Percentiles rank a stretch among this genome's conserved stretches.
Conservation (phyloP, 108 stramenopile species). For the Skeletonema marinoi region DNA sequence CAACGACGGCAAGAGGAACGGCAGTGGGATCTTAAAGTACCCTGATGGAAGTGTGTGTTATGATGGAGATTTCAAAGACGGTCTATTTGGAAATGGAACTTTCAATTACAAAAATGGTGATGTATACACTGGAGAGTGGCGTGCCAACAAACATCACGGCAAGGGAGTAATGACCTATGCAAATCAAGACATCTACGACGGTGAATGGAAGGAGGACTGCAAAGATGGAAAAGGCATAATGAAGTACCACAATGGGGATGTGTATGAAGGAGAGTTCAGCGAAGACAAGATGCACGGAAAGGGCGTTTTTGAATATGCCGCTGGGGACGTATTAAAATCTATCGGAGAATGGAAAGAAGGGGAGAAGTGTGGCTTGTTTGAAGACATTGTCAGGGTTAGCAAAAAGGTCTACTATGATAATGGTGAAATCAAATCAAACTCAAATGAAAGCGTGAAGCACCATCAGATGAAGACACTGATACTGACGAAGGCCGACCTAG, state of each 20-base stretch:
- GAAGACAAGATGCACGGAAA: slow-evolving; percentile 31
- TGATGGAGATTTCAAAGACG: slow-evolving; percentile 49
- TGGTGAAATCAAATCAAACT: background rate
- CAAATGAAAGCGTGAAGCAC: background rate
- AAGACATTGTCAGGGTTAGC: background rate
- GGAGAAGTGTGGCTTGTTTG: slow-evolving; percentile 33
- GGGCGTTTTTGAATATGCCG: slow-evolving; percentile 30
- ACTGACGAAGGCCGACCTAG: background rate
- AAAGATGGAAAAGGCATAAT: background rate
- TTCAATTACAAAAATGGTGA: slow-evolving; percentile 18
- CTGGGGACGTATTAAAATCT: slow-evolving; percentile 36
- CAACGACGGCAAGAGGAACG: slow-evolving; percentile 46
- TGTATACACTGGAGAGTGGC: slow-evolving; percentile 66
- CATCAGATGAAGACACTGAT: background rate
- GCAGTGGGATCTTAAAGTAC: slow-evolving; percentile 37
- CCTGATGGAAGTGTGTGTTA: slow-evolving; percentile 45
- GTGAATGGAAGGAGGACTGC: background rate
- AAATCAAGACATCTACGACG: slow-evolving; percentile 10
- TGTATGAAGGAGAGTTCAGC: slow-evolving; percentile 21
- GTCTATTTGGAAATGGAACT: background rate
- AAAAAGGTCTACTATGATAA: background rate
- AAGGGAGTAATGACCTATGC: slow-evolving; percentile 59
- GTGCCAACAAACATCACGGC: slow-evolving; percentile 36
- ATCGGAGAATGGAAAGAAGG: slow-evolving; percentile 54
- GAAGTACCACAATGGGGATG: slow-evolving; percentile 2